Evolutionary conservation across 2,329 filamentous ascomycete species (phyloP), one percentile per base, ranked within the genome.

Genomic region (Trichophyton equinum): DNA sequence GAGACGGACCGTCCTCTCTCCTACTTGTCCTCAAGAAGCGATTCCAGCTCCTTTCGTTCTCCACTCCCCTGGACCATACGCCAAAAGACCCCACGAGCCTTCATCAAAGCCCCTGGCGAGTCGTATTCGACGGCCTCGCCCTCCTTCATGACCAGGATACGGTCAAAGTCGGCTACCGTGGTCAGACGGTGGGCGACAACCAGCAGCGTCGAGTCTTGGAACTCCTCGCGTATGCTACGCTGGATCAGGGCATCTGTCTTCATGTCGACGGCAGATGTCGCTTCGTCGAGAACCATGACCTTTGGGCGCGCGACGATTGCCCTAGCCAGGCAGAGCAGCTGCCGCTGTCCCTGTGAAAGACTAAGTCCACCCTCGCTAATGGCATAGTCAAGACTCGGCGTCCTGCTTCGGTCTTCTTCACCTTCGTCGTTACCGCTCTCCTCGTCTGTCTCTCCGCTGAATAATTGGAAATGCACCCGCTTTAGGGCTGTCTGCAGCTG

Each of bases 401-500:
- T 25, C 13, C 57, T 30, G 11, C 4, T 18, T 20, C 51, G 27
- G 4, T 59, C 57, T 3, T 49, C 40, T 15, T 15, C 40, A 36
- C 5, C 57, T 30, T 49, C 40, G 1, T 59, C 42, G 22, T 59
- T 18, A 22, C n/a, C n/a, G 11, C 40, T 30, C 13, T 59, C 55
- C 13, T 22, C 55, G 15, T 57, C 57, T 30, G 36, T 49, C 6
- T 59, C 57, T 9, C 36, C 33, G 15, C 36, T 18, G 27, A 44
- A 57, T 40, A 38, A 27, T 4, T 27, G 44, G 33, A 60, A 55
- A 36, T 60, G 58, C 9, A 60, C 58, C 51, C 58, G 44, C 4
- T 11, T 42, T 11, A 96, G 79, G 63, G 94, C 91, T 71, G 88
- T 95, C 92, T 94, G 97, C 30, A 99, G 80, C 72, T 97, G 92